phyloP scores from a whole-genome alignment of 306 rosid genomes.

The Acacia acuminata region DNA sequence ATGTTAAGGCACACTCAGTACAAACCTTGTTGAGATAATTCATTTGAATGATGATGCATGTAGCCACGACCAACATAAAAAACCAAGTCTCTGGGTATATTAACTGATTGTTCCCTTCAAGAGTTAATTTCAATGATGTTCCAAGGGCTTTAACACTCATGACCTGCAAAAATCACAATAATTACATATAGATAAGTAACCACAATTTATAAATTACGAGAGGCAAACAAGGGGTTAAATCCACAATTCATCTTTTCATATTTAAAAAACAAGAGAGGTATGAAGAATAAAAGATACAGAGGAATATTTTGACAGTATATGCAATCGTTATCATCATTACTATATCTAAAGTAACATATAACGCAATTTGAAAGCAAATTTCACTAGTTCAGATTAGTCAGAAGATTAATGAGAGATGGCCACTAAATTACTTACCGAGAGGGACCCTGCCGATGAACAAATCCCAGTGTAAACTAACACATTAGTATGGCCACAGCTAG shows the following conservation, averaged over 20 bases:
- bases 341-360: not conserved
- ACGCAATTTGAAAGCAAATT: not conserved
- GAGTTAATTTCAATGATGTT: conserved; percentile 78
- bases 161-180: conserved; percentile 55
- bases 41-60: conserved; percentile 77
- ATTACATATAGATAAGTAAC: conserved; percentile 6
- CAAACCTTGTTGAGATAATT: conserved; percentile 84
- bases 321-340: not conserved
- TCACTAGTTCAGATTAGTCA: conserved; percentile 14
- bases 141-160: conserved; percentile 98
- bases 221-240: not conserved
- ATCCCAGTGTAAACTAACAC: conserved; percentile 78
- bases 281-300: not conserved
- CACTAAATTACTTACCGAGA: conserved; percentile 56
- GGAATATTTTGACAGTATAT: not conserved
- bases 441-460: conserved; percentile 91
- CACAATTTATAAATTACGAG: conserved; percentile 1
- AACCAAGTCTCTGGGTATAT: conserved; percentile 75
- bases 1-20: conserved; percentile 16
- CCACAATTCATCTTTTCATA: not conserved
- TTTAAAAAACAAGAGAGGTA: not conserved
- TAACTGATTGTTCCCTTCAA: conserved; percentile 84
- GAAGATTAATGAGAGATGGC: conserved; percentile 14
- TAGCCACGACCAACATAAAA: conserved; percentile 69
- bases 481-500: conserved; percentile 74